These are phyloP conservation scores for Discostella stelligera DNA, from an alignment of 352 stramenopile genomes.

Conservation along the genomic window DNA sequence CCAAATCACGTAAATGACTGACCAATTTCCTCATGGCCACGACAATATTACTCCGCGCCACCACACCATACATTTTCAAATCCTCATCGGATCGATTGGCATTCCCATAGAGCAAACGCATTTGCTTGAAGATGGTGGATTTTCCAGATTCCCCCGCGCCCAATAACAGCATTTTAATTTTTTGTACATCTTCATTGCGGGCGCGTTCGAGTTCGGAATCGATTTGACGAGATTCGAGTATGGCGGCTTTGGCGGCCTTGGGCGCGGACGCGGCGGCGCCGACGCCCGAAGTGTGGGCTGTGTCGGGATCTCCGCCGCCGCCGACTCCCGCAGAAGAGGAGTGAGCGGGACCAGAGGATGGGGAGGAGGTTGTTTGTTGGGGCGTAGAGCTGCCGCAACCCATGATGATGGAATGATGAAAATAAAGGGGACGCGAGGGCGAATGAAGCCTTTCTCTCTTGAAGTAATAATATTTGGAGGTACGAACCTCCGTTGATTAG, in stretches of 20 bases:
- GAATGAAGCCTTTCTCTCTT: too few relatives aligned
- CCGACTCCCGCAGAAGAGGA: not conserved
- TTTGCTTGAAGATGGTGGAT: conserved; percentile 89
- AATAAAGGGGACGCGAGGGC: not conserved
- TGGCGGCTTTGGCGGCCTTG: not conserved
- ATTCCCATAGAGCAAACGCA: conserved; percentile 79
- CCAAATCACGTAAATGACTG: conserved; percentile 59
- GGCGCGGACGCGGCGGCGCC: not conserved
- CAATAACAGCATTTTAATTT: conserved; percentile 94
- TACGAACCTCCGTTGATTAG: too few relatives aligned
- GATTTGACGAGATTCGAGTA: conserved; percentile 10
- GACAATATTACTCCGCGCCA: conserved; percentile 77
- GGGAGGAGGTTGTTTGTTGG: not conserved
- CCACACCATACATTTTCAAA: conserved; percentile 76
- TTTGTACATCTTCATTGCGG: conserved; percentile 76
- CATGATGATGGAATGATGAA: conserved; percentile 27
- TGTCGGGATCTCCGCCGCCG: not conserved
- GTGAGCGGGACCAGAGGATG: not conserved
- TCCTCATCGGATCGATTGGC: conserved; percentile 66
- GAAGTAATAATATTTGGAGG: too few relatives aligned
- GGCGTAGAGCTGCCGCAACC: conserved; percentile 37
- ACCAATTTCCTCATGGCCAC: conserved; percentile 75
- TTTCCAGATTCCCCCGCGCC: conserved; percentile 93
- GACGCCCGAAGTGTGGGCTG: not conserved
- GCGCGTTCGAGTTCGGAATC: conserved; percentile 36